Conservation (phyloP, 768 basidiomycete species). For the Boletus reticulatus region DNA sequence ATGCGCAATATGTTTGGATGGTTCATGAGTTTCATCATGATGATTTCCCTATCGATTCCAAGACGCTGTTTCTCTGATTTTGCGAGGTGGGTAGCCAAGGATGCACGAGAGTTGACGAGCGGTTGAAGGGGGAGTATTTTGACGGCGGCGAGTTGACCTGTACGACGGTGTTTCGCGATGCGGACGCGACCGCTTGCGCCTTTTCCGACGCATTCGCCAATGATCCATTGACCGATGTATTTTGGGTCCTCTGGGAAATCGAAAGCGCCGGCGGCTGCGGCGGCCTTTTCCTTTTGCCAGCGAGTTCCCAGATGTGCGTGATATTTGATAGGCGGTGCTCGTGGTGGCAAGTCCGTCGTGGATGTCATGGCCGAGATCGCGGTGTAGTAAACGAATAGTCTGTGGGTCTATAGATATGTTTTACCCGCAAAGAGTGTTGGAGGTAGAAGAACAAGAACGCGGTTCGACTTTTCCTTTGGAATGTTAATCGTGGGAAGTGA, state of each 20-base stretch:
- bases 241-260: slow-evolving; percentile 85
- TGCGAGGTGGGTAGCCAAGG: slow-evolving; percentile 60
- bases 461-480: too few relatives aligned
- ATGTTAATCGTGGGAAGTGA: too few relatives aligned
- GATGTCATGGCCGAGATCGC: slow-evolving; percentile 12
- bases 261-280: slow-evolving; percentile 70
- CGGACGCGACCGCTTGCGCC: slow-evolving; percentile 94
- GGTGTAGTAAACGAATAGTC: slow-evolving; percentile 3
- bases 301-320: slow-evolving; percentile 70
- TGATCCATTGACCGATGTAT: slow-evolving; percentile 86
- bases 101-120: slow-evolving; percentile 68
- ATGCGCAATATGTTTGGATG: slow-evolving; percentile 96
- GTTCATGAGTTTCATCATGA: slow-evolving; percentile 99
- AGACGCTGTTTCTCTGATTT: slow-evolving; percentile 81
- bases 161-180: slow-evolving; percentile 82
- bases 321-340: slow-evolving; percentile 72
- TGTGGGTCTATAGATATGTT: slow-evolving; percentile 17
- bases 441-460: too few relatives aligned
- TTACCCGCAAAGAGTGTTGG: not conserved
- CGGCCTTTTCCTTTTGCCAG: slow-evolving; percentile 86
- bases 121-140: slow-evolving; percentile 91
- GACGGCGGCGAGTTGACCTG: slow-evolving; percentile 91
- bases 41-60: slow-evolving; percentile 91
- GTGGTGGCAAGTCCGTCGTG: slow-evolving; percentile 52
- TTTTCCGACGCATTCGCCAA: slow-evolving; percentile 92